phyloP scores from a whole-genome alignment of 2,329 filamentous ascomycete genomes.

The Boeremia lycopersici region DNA sequence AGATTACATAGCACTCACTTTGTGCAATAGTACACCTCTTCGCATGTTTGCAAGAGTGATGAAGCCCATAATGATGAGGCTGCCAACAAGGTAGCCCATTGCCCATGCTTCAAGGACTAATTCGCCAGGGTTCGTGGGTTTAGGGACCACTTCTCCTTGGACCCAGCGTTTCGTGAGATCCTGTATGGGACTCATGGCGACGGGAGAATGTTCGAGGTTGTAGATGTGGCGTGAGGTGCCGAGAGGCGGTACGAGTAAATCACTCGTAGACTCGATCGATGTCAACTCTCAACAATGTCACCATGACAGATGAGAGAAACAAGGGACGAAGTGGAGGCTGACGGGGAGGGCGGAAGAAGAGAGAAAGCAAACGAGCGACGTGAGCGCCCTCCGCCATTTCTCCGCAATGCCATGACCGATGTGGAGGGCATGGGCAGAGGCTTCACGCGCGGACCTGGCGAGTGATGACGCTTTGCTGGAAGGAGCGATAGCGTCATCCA shows the following conservation, averaged over 20 bases:
- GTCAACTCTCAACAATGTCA: constrained; percentile 21
- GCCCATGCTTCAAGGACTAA: constrained; percentile 50
- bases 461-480: constrained; percentile 23
- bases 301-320: constrained; percentile 24
- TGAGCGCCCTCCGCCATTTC: constrained; percentile 30
- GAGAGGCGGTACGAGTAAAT: constrained; percentile 29
- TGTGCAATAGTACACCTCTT: constrained; percentile 54
- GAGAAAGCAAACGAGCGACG: constrained; percentile 17
- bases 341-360: constrained; percentile 8
- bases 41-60: constrained; percentile 58
- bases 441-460: constrained; percentile 26
- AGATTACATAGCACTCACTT: constrained; percentile 34
- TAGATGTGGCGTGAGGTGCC: constrained; percentile 15
- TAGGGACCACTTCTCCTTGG: constrained; percentile 30
- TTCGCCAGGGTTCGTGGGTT: constrained; percentile 39
- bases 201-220: constrained; percentile 23
- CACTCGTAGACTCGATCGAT: constrained; percentile 22
- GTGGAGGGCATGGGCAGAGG: constrained; percentile 25
- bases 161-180: constrained; percentile 16
- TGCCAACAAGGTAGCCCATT: constrained; percentile 49
- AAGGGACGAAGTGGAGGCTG: neutral
- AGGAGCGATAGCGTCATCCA: constrained; percentile 21
- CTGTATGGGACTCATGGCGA: constrained; percentile 27
- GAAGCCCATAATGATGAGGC: constrained; percentile 55
- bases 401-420: constrained; percentile 40